phyloP scores from a whole-genome alignment of 148 eudicot genomes.

The Simmondsia chinensis region DNA sequence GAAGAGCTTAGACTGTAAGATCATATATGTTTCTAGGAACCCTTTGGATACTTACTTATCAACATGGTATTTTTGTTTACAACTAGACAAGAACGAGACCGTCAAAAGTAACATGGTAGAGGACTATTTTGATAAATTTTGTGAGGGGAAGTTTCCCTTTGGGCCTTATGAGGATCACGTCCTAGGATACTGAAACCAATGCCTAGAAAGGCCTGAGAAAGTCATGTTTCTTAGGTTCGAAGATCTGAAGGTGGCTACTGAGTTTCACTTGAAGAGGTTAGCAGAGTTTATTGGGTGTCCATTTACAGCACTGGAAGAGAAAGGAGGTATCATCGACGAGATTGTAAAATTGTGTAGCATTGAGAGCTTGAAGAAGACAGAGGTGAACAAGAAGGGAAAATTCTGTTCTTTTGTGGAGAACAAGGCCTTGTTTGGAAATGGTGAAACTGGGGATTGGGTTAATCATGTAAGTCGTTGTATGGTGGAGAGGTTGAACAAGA shows the following conservation, averaged over 20 bases:
- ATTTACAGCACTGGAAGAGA: conserved; percentile 14
- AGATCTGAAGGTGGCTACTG: conserved; percentile 17
- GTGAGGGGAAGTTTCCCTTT: conserved; percentile 22
- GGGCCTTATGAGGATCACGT: conserved; percentile 29
- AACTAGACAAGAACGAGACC: conserved; percentile 11
- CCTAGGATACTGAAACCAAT: conserved; percentile 19
- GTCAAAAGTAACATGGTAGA: conserved; percentile 14
- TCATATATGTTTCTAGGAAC: conserved; percentile 22
- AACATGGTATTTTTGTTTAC: conserved; percentile 22
- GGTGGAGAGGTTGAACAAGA: conserved; percentile 24
- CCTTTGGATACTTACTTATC: conserved; percentile 26
- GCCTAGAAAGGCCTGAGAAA: conserved; percentile 7
- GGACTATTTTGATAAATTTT: conserved; percentile 15
- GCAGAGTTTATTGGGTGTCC: conserved; percentile 21
- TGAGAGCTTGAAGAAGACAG: conserved; percentile 19
- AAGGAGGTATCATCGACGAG: conserved; percentile 10
- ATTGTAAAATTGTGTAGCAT: conserved; percentile 20
- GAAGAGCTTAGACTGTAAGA: conserved; percentile 16
- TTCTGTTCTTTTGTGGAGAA: conserved; percentile 26
- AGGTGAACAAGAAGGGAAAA: conserved; percentile 21
- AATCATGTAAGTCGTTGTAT: conserved; percentile 14
- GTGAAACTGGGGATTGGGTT: conserved; percentile 23
- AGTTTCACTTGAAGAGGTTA: conserved; percentile 10
- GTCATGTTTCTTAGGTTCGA: conserved; percentile 23
- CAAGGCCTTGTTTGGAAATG: conserved; percentile 36